Conservation (phyloP, 345 rosid genomes). For the Eutrema yunnanense region DNA sequence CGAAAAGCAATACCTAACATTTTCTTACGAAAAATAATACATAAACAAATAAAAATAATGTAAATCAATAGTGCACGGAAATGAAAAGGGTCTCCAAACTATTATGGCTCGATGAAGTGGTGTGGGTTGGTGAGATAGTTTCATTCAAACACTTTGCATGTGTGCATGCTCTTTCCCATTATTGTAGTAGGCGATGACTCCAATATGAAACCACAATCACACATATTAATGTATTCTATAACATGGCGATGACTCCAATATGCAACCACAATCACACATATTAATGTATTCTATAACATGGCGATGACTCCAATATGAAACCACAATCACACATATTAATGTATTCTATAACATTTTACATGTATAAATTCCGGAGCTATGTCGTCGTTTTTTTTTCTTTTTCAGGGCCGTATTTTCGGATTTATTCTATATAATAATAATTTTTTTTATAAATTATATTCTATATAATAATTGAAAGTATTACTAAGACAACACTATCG, state of each 20-base stretch:
- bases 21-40: not conserved
- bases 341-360: not conserved
- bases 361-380: not conserved
- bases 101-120: not conserved
- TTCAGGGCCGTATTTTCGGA: not conserved
- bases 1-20: not conserved
- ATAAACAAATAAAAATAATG: not conserved
- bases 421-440: not conserved
- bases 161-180: conserved; percentile 6
- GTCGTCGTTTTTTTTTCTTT: not conserved
- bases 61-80: not conserved
- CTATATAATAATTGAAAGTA: not conserved
- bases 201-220: not conserved
- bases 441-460: no score
- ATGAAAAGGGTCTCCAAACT: not conserved
- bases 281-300: not conserved
- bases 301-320: no score
- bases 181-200: not conserved
- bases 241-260: no score
- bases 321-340: no score
- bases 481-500: not conserved
- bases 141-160: conserved; percentile 10
- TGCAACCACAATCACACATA: no score
- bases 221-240: not conserved
- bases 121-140: conserved; percentile 12